Base-by-base conservation (phyloP, 2,329 filamentous ascomycete species). In the Rhytidhysteron rufulum region DNA sequence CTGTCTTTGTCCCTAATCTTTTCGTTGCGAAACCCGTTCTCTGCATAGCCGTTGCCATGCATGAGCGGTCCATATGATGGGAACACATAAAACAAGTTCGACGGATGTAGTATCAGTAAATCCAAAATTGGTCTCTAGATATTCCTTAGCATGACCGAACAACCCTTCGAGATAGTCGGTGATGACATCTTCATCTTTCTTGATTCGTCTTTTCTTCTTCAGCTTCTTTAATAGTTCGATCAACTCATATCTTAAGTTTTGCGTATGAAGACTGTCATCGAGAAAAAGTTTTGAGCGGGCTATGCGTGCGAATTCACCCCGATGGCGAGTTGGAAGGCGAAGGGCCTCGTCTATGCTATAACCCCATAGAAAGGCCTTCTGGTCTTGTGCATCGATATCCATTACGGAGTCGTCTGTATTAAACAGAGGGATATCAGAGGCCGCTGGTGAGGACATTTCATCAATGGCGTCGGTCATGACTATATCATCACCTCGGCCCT, bases 41-140 rank as follows among this genome's bases (percentile, higher is more conserved):
- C 10, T 33, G 33, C 44, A 53, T 47, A 1, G 50, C 48, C 7
- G 21, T 16, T 21, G 43, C 37, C 2, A 53, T 9, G 46, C 41
- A 20, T 31, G 22, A 16, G 44, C 18, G 2, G 13, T 38, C 37
- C 47, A 53, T 17, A 44, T 49, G 2, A 51, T 40, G 3, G 46
- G 50, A 1, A 53, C 46, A 13, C 34, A 39, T 10, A 51, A 41
- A 1, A 34, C 47, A 1, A 51, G 25, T 19, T 51, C 48, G 2
- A 48, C 48, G 48, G 8, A 16, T 7, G 8, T 32, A 7, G 31
- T n/a, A 18, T 8, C 13, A 9, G 7, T 8, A 16, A 7, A 32
- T 7, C 8, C 31, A 32, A 22, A 6, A 29, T 18, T 5, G 25
- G 33, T 2, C 37, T 18, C 40, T 17, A 33, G 13, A 27, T 27